Percentiles rank a stretch among this genome's conserved stretches.
phyloP scores from a whole-genome alignment of 305 asterid species.

The Fraxinus greggii region DNA sequence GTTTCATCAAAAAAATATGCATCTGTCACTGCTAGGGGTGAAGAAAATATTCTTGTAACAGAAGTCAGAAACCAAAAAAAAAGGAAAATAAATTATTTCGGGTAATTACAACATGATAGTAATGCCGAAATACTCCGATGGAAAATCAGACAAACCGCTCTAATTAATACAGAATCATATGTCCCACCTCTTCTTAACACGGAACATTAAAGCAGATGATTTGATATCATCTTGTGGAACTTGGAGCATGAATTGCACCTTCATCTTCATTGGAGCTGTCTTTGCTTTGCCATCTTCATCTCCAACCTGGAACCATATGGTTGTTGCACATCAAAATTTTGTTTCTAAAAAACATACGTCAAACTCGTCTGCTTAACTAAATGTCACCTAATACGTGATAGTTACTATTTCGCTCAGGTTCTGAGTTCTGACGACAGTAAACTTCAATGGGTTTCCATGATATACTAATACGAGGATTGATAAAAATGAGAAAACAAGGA shows the following conservation, averaged over 20 bases:
- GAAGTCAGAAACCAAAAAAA: background rate
- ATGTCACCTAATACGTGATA: background rate
- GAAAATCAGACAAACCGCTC: background rate
- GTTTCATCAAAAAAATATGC: background rate
- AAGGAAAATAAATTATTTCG: background rate
- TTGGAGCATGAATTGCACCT: slow-evolving; percentile 91
- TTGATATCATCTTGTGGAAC: slow-evolving; percentile 85
- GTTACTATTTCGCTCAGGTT: background rate
- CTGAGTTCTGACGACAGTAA: background rate
- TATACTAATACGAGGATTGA: background rate
- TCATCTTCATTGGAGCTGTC: slow-evolving; percentile 82
- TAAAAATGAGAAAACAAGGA: background rate
- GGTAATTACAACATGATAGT: background rate
- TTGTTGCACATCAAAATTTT: slow-evolving; percentile 8
- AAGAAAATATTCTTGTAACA: background rate
- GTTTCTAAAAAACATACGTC: background rate
- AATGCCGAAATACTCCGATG: background rate
- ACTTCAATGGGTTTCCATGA: background rate
- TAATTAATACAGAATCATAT: slow-evolving; percentile 31
- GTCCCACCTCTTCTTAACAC: slow-evolving; percentile 91
- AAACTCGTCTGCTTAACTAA: background rate
- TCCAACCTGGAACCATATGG: slow-evolving; percentile 46
- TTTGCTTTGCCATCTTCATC: slow-evolving; percentile 78
- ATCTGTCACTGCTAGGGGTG: background rate
- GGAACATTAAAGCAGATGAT: slow-evolving; percentile 75